Evolutionary conservation across 208 protist genomes (phyloP).

Genomic region (Acanthamoeba lenticulata): DNA sequence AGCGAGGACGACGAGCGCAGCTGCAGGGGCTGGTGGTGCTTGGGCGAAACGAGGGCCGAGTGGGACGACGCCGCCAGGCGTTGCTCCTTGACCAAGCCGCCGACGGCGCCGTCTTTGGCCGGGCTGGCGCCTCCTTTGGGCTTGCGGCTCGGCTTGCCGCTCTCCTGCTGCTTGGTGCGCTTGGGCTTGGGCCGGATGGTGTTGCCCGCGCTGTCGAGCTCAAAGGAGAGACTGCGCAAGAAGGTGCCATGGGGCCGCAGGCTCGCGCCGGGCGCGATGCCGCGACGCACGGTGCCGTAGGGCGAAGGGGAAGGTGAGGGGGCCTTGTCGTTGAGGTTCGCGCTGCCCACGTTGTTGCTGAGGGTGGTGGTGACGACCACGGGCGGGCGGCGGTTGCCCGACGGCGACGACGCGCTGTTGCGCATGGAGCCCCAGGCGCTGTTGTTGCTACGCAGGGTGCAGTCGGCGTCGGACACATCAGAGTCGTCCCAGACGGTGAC

Average conservation of each 20-base stretch:
- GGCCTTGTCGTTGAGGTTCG: neutral
- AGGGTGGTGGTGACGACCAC: neutral
- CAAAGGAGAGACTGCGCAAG: slow-evolving; percentile 56
- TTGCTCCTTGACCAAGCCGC: neutral
- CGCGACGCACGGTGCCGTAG: neutral
- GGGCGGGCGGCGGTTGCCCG: neutral
- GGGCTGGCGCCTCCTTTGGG: neutral
- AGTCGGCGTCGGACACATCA: slow-evolving; percentile 5
- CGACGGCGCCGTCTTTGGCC: neutral
- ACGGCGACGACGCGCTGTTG: neutral
- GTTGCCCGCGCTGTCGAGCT: slow-evolving; percentile 41
- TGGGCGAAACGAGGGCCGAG: neutral
- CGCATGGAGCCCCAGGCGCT: neutral
- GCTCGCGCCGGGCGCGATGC: neutral
- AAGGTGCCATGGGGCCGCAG: neutral
- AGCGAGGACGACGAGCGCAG: neutral
- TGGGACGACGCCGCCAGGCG: neutral
- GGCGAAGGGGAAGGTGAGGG: neutral
- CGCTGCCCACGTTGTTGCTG: neutral
- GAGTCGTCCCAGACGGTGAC: slow-evolving; percentile 42
- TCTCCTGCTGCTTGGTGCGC: neutral
- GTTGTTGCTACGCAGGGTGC: slow-evolving; percentile 5
- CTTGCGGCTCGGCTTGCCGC: no score
- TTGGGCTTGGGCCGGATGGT: slow-evolving; percentile 49
- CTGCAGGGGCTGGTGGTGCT: neutral